Evolutionary conservation across 371 early-diverging fungal genomes (phyloP).

Genomic region (Mortierella sp.): DNA sequence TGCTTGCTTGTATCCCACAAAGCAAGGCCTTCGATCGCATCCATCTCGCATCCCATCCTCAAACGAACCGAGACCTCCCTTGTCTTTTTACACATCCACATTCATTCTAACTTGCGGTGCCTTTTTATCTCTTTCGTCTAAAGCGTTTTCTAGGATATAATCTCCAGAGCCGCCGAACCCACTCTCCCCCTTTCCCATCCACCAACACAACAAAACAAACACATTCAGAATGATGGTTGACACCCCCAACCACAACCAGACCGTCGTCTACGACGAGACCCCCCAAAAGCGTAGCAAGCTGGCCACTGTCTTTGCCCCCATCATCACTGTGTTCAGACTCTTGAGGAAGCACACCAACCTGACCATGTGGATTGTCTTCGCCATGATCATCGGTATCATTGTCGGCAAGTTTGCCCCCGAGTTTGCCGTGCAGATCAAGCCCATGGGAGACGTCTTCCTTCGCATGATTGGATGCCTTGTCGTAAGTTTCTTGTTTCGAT

Average conservation of each 20-base stretch:
- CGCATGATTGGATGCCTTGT: slow-evolving; percentile 80
- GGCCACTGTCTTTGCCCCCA: slow-evolving; percentile 27
- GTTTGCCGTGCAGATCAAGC: slow-evolving; percentile 62
- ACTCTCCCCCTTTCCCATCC: neutral
- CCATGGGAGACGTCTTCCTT: slow-evolving; percentile 71
- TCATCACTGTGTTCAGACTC: slow-evolving; percentile 50
- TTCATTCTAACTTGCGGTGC: neutral
- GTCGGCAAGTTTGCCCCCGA: slow-evolving; percentile 72
- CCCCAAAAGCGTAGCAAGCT: slow-evolving; percentile 7
- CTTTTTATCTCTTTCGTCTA: neutral
- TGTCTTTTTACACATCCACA: neutral
- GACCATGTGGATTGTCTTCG: slow-evolving; percentile 73
- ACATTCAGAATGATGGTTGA: neutral
- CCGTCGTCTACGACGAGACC: slow-evolving; percentile 5
- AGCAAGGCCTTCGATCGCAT: neutral
- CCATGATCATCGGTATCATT: slow-evolving; percentile 73
- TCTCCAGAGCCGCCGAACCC: neutral
- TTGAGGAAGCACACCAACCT: slow-evolving; percentile 64
- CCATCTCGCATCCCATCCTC: neutral
- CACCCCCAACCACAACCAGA: slow-evolving; percentile 2
- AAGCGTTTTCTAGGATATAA: neutral
- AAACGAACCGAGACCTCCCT: neutral
- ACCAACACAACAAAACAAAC: neutral
- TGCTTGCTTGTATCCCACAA: neutral
- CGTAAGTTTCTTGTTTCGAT: slow-evolving; percentile 40